Percentiles rank a stretch among this genome's conserved stretches.
Conservation (phyloP, 2,329 filamentous ascomycete species). For the Alternaria rosae region DNA sequence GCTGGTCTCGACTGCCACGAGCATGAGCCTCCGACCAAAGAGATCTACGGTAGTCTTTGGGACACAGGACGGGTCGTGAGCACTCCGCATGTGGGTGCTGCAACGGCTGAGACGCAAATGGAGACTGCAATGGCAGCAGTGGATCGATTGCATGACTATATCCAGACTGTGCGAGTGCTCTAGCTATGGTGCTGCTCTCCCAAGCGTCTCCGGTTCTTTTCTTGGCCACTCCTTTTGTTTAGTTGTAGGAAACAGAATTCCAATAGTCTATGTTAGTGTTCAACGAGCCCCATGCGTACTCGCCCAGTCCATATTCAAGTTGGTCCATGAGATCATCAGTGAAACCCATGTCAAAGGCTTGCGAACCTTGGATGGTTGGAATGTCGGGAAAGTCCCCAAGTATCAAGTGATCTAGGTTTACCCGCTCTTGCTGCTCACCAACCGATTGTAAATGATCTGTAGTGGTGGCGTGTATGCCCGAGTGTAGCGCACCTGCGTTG, state of each 20-base stretch:
- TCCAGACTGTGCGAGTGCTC: neutral
- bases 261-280: conserved; percentile 3
- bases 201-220: neutral
- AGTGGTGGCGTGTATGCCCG: neutral
- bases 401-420: neutral
- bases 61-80: conserved; percentile 57
- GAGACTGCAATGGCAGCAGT: conserved; percentile 48
- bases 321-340: conserved; percentile 27
- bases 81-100: conserved; percentile 60
- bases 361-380: neutral
- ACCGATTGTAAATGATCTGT: neutral
- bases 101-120: conserved; percentile 52
- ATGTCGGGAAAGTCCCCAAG: neutral
- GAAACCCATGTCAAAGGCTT: conserved; percentile 11
- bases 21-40: conserved; percentile 54
- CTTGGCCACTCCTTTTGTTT: neutral
- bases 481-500: neutral
- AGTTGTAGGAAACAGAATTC: neutral
- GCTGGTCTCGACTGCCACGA: conserved; percentile 60
- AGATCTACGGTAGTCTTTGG: conserved; percentile 50
- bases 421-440: neutral
- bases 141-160: conserved; percentile 30
- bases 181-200: neutral
- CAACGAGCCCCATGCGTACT: conserved; percentile 42
- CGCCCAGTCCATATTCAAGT: conserved; percentile 43